Evolutionary conservation across 139 green algal species (phyloP).

Genomic region (Eudorina sp.): DNA sequence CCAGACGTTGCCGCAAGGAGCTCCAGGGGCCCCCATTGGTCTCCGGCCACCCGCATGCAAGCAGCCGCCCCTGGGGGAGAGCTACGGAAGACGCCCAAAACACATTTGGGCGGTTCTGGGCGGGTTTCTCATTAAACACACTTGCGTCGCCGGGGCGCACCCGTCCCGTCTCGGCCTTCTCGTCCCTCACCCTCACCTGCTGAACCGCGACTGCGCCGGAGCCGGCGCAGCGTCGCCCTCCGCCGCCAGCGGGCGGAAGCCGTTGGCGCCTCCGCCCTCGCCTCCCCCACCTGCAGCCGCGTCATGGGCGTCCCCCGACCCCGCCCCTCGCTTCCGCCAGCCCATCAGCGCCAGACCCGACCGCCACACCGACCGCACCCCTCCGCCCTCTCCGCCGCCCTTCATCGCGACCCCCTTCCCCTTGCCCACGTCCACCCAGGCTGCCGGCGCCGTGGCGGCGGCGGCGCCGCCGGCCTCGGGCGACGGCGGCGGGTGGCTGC

Average conservation of each 20-base stretch:
- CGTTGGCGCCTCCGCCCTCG: neutral
- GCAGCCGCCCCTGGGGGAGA: neutral
- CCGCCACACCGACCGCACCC: neutral
- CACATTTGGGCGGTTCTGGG: too few species aligned
- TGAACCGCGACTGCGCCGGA: neutral
- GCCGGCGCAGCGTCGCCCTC: neutral
- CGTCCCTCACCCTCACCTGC: slow-evolving; percentile 9
- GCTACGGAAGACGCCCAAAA: neutral
- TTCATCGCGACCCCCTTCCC: neutral
- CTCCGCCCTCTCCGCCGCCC: too few species aligned
- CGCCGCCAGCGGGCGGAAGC: too few species aligned
- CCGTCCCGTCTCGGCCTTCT: neutral
- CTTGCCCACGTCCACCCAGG: neutral
- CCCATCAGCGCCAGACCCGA: neutral
- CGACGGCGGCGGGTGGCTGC: neutral
- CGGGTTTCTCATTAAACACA: too few species aligned
- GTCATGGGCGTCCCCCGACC: neutral
- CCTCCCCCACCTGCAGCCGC: neutral
- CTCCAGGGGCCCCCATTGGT: too few species aligned
- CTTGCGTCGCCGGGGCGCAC: too few species aligned
- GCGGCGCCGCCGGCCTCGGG: too few species aligned
- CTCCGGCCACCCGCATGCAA: too few species aligned
- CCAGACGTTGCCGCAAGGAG: neutral
- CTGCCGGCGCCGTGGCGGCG: neutral
- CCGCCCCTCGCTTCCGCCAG: neutral